Percentiles rank a stretch among this genome's conserved stretches.
Evolutionary conservation across 495 filamentous ascomycete genomes (phyloP).

Genomic region (Ramalina intermedia): DNA sequence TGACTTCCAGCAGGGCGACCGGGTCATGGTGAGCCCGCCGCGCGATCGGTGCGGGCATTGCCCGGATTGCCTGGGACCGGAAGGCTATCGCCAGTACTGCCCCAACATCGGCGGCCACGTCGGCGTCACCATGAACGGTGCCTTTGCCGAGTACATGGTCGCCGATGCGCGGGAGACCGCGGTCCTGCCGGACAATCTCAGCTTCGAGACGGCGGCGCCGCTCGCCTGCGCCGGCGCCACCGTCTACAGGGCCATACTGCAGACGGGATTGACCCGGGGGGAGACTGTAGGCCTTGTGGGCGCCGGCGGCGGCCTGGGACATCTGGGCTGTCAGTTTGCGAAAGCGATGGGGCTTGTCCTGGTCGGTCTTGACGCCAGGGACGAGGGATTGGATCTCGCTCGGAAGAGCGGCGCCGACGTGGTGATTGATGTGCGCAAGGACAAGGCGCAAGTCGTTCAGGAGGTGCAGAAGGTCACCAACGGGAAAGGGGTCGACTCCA

Average conservation of each 20-base stretch:
- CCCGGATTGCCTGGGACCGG: constrained; percentile 29
- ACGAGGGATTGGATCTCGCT: constrained; percentile 33
- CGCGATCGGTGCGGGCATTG: constrained; percentile 34
- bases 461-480: constrained; percentile 29
- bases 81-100: constrained; percentile 34
- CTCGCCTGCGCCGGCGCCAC: constrained; percentile 44
- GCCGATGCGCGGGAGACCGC: constrained; percentile 31
- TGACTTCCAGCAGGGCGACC: constrained; percentile 32
- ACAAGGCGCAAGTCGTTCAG: constrained; percentile 28
- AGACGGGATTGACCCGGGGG: constrained; percentile 28
- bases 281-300: constrained; percentile 39
- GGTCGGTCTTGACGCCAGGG: constrained; percentile 40
- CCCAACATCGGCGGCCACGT: constrained; percentile 19
- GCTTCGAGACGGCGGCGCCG: constrained; percentile 36
- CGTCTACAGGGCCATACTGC: constrained; percentile 33
- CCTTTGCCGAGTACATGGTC: constrained; percentile 38
- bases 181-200: constrained; percentile 31
- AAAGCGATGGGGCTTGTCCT: constrained; percentile 36
- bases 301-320: constrained; percentile 43
- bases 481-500: constrained; percentile 31
- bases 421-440: constrained; percentile 35
- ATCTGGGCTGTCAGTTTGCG: constrained; percentile 40
- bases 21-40: constrained; percentile 34
- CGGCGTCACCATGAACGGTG: constrained; percentile 34
- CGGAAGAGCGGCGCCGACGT: constrained; percentile 31